Evolutionary conservation across 2,329 filamentous ascomycete species (phyloP), one percentile per base, ranked within the genome.

Genomic region (Ophiostoma piceae): DNA sequence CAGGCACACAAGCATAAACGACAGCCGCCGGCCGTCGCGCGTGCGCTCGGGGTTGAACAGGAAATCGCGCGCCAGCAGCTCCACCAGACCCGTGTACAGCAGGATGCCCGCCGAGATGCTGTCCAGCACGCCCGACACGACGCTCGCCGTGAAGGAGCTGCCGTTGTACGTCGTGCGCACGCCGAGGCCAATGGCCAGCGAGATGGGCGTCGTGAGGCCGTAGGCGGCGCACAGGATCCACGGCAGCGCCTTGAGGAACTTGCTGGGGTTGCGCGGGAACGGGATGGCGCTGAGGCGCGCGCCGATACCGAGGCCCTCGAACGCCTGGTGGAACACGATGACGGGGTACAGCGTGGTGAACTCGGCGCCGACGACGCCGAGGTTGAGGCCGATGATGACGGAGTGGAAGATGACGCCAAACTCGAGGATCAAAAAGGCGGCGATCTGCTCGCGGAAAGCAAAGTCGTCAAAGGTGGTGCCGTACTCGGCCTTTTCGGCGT

Each of bases 341-440:
- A 90, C 88, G 71, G 89, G 82, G 75, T 88, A 88, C 12, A 90
- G 84, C 39, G 88, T 79, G 32, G 79, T 81, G 72, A 90, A 86
- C 69, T 89, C 82, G 12, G 71, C 68, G 22, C 84, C 80, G 7
- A 85, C 83, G 2, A 89, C 88, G 35, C 86, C 87, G 32, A 90
- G 87, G 0, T 92, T 97, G 37, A 97, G 85, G 37, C 94, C 94
- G 73, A 98, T 95, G 80, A 97, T 96, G 77, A 97, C 85, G 73
- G 91, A 94, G 82, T 97, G 94, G 80, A 98, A 97, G 77, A 98
- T 88, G 77, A 98, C 91, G 71, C 94, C 94, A 74, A 97, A 97
- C 76, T 97, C 94, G 74, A 98, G 90, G 76, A 97, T 94, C 80
- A 96, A 92, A 75, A 97, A 81, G 0, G 81, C 80, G 2, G 80